phyloP scores from a whole-genome alignment of 495 filamentous ascomycete genomes.

The Terfezia claveryi region DNA sequence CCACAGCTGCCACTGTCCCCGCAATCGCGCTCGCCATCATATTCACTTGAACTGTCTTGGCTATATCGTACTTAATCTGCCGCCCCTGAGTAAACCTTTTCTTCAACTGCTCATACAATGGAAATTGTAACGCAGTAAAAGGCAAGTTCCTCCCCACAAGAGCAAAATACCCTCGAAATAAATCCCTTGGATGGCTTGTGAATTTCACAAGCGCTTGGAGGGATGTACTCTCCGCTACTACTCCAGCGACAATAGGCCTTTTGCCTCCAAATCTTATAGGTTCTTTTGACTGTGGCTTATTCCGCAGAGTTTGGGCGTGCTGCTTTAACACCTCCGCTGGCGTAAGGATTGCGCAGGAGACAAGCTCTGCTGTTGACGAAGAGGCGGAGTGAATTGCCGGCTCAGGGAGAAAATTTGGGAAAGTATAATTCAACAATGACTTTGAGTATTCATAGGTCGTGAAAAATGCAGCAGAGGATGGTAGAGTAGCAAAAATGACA shows the following conservation, averaged over 20 bases:
- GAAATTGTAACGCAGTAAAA: slow-evolving; percentile 73
- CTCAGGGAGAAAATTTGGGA: slow-evolving; percentile 29
- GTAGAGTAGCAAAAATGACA: slow-evolving; percentile 68
- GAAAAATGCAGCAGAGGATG: slow-evolving; percentile 69
- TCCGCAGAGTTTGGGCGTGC: slow-evolving; percentile 52
- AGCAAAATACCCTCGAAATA: slow-evolving; percentile 64
- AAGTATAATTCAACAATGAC: slow-evolving; percentile 23
- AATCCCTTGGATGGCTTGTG: slow-evolving; percentile 10
- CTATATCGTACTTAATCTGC: slow-evolving; percentile 22
- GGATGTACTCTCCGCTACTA: slow-evolving; percentile 20
- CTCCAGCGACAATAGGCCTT: not conserved
- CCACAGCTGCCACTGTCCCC: slow-evolving; percentile 42
- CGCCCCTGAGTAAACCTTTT: slow-evolving; percentile 12
- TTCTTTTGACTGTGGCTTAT: not conserved
- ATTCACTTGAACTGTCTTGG: slow-evolving; percentile 45
- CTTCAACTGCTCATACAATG: slow-evolving; percentile 53
- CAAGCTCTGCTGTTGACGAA: slow-evolving; percentile 52
- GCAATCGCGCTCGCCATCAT: slow-evolving; percentile 26
- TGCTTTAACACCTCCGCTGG: slow-evolving; percentile 86
- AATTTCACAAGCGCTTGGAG: slow-evolving; percentile 25
- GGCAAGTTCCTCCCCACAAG: slow-evolving; percentile 63
- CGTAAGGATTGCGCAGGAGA: slow-evolving; percentile 66
- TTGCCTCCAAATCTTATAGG: slow-evolving; percentile 15
- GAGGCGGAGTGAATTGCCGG: slow-evolving; percentile 47
- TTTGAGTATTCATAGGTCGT: slow-evolving; percentile 67